Evolutionary conservation across 2,329 filamentous ascomycete species (phyloP).

Genomic region (Scolecobasidium constrictum): DNA sequence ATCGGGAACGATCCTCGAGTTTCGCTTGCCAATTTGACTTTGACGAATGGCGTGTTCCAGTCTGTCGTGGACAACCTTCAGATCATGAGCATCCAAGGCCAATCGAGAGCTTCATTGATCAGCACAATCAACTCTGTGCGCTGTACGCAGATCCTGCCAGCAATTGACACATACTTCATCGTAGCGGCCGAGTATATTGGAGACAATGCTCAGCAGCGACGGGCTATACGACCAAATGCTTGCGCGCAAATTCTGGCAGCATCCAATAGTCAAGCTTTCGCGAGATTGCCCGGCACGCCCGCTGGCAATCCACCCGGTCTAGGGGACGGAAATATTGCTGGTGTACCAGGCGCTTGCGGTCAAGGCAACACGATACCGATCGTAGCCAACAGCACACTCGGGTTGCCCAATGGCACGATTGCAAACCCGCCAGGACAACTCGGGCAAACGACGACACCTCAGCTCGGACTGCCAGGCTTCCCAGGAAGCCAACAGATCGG

Average conservation of each 20-base stretch:
- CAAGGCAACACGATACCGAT: neutral
- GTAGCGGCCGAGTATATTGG: constrained; percentile 11
- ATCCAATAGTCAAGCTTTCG: constrained; percentile 2
- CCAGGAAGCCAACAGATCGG: no score
- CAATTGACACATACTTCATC: constrained; percentile 11
- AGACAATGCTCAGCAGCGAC: constrained; percentile 7
- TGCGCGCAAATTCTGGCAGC: constrained; percentile 7
- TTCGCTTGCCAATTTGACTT: constrained; percentile 24
- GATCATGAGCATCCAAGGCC: constrained; percentile 23
- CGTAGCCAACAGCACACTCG: neutral
- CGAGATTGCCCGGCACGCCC: constrained; percentile 9
- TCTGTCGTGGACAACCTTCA: constrained; percentile 28
- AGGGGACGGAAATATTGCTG: constrained; percentile 7
- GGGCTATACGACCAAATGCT: constrained; percentile 9
- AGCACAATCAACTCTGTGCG: constrained; percentile 10
- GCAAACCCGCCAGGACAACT: neutral
- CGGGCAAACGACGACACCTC: neutral
- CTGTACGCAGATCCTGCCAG: constrained; percentile 10
- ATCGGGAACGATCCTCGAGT: constrained; percentile 16
- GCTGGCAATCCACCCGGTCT: constrained; percentile 7
- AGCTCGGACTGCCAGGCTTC: constrained; percentile 5
- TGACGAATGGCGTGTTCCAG: constrained; percentile 25
- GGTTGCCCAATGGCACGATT: neutral
- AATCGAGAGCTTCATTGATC: constrained; percentile 5
- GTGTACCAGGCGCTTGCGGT: constrained; percentile 7